Evolutionary conservation across 192 early-diverging fungal species (phyloP), one percentile per base, ranked within the genome.

Genomic region (Backusella liffmaniae): DNA sequence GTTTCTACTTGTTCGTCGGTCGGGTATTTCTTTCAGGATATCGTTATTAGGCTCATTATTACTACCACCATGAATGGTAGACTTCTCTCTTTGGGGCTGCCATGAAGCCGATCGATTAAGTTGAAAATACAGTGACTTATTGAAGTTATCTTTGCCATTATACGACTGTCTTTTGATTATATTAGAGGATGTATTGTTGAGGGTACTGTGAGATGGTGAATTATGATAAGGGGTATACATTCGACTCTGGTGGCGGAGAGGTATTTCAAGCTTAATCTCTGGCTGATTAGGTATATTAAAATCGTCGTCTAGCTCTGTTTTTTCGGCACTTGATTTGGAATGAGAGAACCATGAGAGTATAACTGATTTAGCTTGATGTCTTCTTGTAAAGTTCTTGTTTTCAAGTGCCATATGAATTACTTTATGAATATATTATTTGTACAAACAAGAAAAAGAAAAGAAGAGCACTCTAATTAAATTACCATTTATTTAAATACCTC

Each of bases 1-100:
- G 18, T 66, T 66, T 32, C 73, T 62, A 44, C 73, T 74, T 26
- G 65, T 67, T 74, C 73, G 49, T 66, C 73, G 37, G 15, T 36
- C 73, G 15, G 73, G 73, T 32, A 74, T 74, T 62, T 62, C 56
- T 62, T 62, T 62, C 23, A 62, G 12, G 21, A 62, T 62, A 62
- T 4, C 56, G 6, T 21, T 59, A 36, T 67, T 67, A 35, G 66
- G 16, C 16, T 46, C 39, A 44, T 7, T 56, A 3, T 23, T 39
- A 12, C 37, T 9, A 39, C 8, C 10, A 10, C 8, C 37, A 39
- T 39, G 23, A 26, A 10, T 1, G 15, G 69, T 70, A 34, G 1
- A 0, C 26, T 36, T 23, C 21, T 37, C 41, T 36, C 9, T 34
- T 36, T 34, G 34, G 1, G 70, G 70, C 21, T 71, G 70, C 70